These are phyloP conservation scores for Hapsidospora chrysogenum DNA, from an alignment of 495 filamentous ascomycete species.

Conservation along the genomic window DNA sequence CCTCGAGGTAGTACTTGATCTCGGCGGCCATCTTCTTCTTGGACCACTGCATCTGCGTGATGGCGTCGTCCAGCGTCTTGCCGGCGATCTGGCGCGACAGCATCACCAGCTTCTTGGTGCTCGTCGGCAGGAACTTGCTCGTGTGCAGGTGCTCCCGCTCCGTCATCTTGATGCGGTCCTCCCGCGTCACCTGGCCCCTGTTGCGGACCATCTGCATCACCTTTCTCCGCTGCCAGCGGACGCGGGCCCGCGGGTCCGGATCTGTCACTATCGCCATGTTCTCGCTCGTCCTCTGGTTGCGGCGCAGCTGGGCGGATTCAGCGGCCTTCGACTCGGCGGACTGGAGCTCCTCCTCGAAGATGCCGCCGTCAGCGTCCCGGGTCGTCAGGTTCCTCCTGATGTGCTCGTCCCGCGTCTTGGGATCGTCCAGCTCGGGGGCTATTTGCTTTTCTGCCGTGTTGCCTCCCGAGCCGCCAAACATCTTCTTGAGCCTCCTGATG, in stretches of 20 bases:
- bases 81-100: conserved; percentile 77
- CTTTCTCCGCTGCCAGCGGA: conserved; percentile 70
- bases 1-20: conserved; percentile 56
- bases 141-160: conserved; percentile 52
- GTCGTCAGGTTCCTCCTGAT: conserved; percentile 1
- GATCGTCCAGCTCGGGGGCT: conserved; percentile 4
- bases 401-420: conserved; percentile 13
- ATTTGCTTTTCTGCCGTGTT: neutral
- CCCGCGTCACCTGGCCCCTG: conserved; percentile 43
- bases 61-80: conserved; percentile 82
- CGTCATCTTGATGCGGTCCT: conserved; percentile 46
- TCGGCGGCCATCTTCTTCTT: conserved; percentile 84
- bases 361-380: conserved; percentile 19
- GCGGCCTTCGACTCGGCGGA: conserved; percentile 8
- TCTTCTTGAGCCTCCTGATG: neutral
- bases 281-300: conserved; percentile 3
- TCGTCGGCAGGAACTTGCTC: conserved; percentile 57
- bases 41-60: conserved; percentile 87
- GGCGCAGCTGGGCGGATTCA: neutral
- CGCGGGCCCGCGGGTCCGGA: conserved; percentile 47
- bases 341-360: conserved; percentile 34
- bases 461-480: conserved; percentile 3
- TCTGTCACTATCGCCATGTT: conserved; percentile 17
- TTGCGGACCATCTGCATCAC: conserved; percentile 48
- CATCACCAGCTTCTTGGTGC: conserved; percentile 71